Evolutionary conservation across 2,329 filamentous ascomycete genomes (phyloP).

Genomic region (Coniochaeta prunicola): DNA sequence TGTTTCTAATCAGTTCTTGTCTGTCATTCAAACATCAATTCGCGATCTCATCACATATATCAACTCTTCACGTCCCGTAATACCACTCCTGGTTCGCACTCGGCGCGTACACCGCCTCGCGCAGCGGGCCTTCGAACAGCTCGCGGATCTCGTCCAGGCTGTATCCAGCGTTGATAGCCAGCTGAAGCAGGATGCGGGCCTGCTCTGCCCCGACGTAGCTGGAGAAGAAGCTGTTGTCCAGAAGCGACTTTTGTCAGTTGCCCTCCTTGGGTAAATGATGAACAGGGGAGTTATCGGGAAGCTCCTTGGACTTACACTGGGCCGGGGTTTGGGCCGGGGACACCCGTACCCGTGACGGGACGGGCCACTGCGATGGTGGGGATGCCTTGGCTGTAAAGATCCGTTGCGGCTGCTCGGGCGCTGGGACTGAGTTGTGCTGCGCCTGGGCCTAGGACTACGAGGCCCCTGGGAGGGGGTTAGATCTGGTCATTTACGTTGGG

Average conservation of each 20-base stretch:
- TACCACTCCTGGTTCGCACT: slow-evolving; percentile 10
- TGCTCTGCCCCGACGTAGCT: slow-evolving; percentile 21
- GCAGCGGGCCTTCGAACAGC: slow-evolving; percentile 21
- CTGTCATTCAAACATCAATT: no score
- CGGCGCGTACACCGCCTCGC: slow-evolving; percentile 12
- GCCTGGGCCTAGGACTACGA: slow-evolving; percentile 24
- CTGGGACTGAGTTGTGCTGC: slow-evolving; percentile 19
- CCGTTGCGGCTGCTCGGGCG: slow-evolving; percentile 17
- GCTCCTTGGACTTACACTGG: slow-evolving; percentile 9
- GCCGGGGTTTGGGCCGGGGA: slow-evolving; percentile 13
- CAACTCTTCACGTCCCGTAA: not conserved
- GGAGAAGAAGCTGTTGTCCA: slow-evolving; percentile 15
- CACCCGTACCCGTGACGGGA: slow-evolving; percentile 18
- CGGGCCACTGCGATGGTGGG: slow-evolving; percentile 20
- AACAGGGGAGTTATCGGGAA: slow-evolving; percentile 6
- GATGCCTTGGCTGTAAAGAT: slow-evolving; percentile 19
- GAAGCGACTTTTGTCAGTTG: not conserved
- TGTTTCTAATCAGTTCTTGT: no score
- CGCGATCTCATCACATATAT: not conserved
- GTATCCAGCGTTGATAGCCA: slow-evolving; percentile 20
- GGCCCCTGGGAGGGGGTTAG: slow-evolving; percentile 11
- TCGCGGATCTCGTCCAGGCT: slow-evolving; percentile 19
- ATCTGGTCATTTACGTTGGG: not conserved
- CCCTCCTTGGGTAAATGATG: not conserved
- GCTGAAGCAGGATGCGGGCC: slow-evolving; percentile 22